A percentile compares a stretch with the other conserved stretches of the same genome.
Conservation (phyloP, 2,329 filamentous ascomycete genomes). For the Camillea tinctor region DNA sequence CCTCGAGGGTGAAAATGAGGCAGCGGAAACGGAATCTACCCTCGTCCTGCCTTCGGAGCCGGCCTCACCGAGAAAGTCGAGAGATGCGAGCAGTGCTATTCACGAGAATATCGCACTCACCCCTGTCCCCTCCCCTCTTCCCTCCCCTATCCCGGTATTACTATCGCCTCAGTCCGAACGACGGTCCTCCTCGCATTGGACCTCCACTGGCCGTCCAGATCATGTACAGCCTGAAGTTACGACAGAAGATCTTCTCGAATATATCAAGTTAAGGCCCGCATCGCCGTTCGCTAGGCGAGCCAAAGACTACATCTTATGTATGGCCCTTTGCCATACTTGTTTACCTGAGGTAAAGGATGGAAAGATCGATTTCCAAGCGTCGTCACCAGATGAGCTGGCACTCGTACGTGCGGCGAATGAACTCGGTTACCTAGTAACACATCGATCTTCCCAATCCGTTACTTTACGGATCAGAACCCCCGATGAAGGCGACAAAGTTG, state of each 20-base stretch:
- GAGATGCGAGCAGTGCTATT: slow-evolving; percentile 26
- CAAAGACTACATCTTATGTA: slow-evolving; percentile 76
- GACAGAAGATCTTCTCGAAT: slow-evolving; percentile 74
- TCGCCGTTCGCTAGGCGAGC: slow-evolving; percentile 77
- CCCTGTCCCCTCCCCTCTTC: slow-evolving; percentile 25
- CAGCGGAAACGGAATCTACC: neutral
- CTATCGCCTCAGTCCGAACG: slow-evolving; percentile 20
- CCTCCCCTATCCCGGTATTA: too few species aligned
- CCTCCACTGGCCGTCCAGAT: slow-evolving; percentile 31
- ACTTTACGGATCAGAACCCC: slow-evolving; percentile 45
- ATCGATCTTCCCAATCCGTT: slow-evolving; percentile 70
- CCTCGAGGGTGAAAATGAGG: slow-evolving; percentile 36
- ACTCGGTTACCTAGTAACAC: slow-evolving; percentile 74
- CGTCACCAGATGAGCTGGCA: slow-evolving; percentile 86
- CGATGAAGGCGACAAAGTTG: slow-evolving; percentile 43
- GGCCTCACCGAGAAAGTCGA: slow-evolving; percentile 18
- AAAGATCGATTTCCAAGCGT: slow-evolving; percentile 77
- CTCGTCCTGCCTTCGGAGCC: slow-evolving; percentile 5
- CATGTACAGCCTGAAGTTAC: slow-evolving; percentile 55
- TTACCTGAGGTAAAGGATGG: slow-evolving; percentile 76
- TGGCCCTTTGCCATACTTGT: slow-evolving; percentile 89
- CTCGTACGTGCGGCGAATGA: slow-evolving; percentile 83
- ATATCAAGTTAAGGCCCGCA: slow-evolving; percentile 71
- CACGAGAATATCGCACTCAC: slow-evolving; percentile 30
- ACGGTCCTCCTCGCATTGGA: slow-evolving; percentile 34